Evolutionary conservation across 257 asterid species (phyloP).

Genomic region (Fraxinus americana): DNA sequence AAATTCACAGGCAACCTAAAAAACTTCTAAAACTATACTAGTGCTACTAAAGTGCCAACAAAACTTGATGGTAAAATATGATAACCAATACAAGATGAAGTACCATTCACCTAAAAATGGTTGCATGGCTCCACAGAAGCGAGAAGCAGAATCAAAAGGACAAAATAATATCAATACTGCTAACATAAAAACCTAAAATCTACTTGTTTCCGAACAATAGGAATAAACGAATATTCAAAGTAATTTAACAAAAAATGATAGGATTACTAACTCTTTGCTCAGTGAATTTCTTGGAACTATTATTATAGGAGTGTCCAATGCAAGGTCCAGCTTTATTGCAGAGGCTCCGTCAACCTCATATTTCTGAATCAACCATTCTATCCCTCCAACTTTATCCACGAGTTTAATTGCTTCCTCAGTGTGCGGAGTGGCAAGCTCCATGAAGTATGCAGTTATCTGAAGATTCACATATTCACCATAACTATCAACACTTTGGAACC

Average conservation of each 20-base stretch:
- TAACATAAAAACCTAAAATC: constrained; percentile 20
- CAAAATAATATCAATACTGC: background rate
- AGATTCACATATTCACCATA: constrained; percentile 28
- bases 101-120: constrained; percentile 8
- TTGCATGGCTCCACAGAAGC: background rate
- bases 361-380: constrained; percentile 97
- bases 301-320: constrained; percentile 87
- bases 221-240: constrained; percentile 21
- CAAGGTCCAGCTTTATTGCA: constrained; percentile 92
- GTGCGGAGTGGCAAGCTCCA: constrained; percentile 98
- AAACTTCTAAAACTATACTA: background rate
- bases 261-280: constrained; percentile 85
- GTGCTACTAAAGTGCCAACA: constrained; percentile 2
- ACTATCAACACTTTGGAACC: constrained; percentile 21
- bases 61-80: constrained; percentile 14
- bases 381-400: constrained; percentile 98
- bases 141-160: constrained; percentile 7
- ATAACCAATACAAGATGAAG: background rate
- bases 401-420: constrained; percentile 94
- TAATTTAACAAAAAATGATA: constrained; percentile 19
- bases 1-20: constrained; percentile 6
- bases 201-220: constrained; percentile 16
- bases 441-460: constrained; percentile 89
- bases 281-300: constrained; percentile 85
- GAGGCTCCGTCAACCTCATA: constrained; percentile 97